phyloP scores from a whole-genome alignment of 495 filamentous ascomycete genomes.

The Entonaema liquescens region DNA sequence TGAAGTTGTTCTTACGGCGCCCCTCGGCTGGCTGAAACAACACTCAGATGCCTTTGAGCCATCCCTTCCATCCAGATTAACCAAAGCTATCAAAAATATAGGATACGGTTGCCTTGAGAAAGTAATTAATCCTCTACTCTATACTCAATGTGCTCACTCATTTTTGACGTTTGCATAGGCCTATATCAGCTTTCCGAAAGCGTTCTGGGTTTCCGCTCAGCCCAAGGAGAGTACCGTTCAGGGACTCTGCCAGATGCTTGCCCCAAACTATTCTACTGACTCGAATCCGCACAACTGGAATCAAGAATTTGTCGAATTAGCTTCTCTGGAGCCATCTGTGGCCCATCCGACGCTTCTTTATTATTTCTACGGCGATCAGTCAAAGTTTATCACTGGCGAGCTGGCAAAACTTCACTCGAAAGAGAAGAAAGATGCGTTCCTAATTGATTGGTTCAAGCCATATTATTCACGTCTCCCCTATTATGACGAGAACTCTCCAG shows the following conservation, averaged over 20 bases:
- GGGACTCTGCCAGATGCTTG: conserved; percentile 75
- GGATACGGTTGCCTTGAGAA: conserved; percentile 93
- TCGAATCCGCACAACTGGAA: conserved; percentile 75
- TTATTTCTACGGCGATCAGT: conserved; percentile 81
- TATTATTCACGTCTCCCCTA: conserved; percentile 79
- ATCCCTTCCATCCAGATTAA: conserved; percentile 69
- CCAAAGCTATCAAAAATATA: conserved; percentile 76
- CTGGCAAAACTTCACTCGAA: conserved; percentile 49
- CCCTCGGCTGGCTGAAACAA: conserved; percentile 88
- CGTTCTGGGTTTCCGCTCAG: conserved; percentile 61
- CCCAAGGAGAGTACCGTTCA: conserved; percentile 45
- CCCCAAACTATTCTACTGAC: conserved; percentile 66
- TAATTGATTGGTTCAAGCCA: conserved; percentile 71
- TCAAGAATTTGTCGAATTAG: conserved; percentile 81
- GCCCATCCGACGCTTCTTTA: conserved; percentile 90
- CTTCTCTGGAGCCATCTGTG: conserved; percentile 65
- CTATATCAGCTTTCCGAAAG: conserved; percentile 82
- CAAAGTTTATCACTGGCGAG: conserved; percentile 53
- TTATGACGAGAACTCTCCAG: conserved; percentile 60
- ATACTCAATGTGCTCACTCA: background rate
- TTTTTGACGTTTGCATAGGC: conserved; percentile 56
- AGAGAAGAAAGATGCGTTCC: conserved; percentile 53
- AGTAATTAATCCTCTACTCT: conserved; percentile 48
- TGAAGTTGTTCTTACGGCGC: conserved; percentile 84
- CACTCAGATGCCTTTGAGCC: conserved; percentile 77